phyloP scores from a whole-genome alignment of 164 flowering plant species.

The Taxillus chinensis region DNA sequence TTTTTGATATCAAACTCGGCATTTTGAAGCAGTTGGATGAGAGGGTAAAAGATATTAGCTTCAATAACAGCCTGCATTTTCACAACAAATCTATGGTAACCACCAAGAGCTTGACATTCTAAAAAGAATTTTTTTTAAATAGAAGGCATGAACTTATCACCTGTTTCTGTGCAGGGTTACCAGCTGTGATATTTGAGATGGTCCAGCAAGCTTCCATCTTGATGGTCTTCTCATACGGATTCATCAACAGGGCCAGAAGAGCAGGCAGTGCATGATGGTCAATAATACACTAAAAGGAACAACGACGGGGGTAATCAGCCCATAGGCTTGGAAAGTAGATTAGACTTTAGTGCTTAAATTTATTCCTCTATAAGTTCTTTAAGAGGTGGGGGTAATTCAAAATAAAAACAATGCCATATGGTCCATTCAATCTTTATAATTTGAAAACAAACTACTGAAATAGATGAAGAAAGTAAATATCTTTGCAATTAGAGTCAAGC shows the following conservation, averaged over 20 bases:
- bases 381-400: no score
- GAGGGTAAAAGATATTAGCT: conserved; percentile 36
- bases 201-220: conserved; percentile 89
- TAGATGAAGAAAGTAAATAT: no score
- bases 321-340: no score
- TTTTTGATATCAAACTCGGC: conserved; percentile 61
- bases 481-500: no score
- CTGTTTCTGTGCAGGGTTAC: conserved; percentile 68
- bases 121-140: no score
- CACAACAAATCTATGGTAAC: neutral
- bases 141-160: conserved; percentile 13
- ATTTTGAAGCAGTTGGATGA: conserved; percentile 32
- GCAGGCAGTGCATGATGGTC: conserved; percentile 48
- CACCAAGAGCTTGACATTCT: no score
- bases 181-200: conserved; percentile 80
- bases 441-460: no score
- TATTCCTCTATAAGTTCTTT: no score
- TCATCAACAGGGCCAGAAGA: conserved; percentile 43
- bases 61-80: conserved; percentile 34
- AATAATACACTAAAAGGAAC: conserved; percentile 39
- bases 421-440: no score
- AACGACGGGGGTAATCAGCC: conserved; percentile 3
- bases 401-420: no score
- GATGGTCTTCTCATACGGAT: conserved; percentile 61
- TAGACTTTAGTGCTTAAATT: no score